Evolutionary conservation across 2,329 filamentous ascomycete species (phyloP), one percentile per base, ranked within the genome.

Genomic region (Colletotrichum sp.): DNA sequence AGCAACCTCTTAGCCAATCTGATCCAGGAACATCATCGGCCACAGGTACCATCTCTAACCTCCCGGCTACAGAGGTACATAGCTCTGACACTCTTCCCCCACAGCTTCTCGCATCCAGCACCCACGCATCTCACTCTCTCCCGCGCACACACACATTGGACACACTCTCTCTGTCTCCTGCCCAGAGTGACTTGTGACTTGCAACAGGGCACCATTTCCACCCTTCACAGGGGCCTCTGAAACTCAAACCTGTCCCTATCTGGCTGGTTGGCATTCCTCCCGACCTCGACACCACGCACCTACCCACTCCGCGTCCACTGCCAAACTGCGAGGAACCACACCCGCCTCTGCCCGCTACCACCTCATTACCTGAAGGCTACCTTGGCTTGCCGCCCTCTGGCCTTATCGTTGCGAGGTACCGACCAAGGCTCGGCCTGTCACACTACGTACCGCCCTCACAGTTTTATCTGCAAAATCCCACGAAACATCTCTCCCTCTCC

Each of bases 241-340:
- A 75, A 73, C 73, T 60, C 64, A 69, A 73, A 75, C 64, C 70
- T 73, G 70, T 75, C 73, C 73, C 70, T 75, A 75, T 69, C 73
- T 73, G 73, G 73, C 70, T 55, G 64, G 70, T 55, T 65, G 34
- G 56, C 73, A 73, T 73, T 71, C 68, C 68, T 48, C 55, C n/a
- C 55, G 32, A 66, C 56, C 55, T 48, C 55, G 30, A 65, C 43
- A 66, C 56, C 55, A 60, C 56, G 28, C 67, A 64, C 56, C 62
- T 56, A 52, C 69, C 72, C 39, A 70, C 58, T 62, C n/a, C 52
- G 70, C 43, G 58, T 61, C 30, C 58, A 61, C 58, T 30, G 58
- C 27, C 30, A n/a, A 52, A 52, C 30, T 60, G 56, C 56, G 56
- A 60, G 56, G 66, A 73, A 64, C 61, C 61, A 64, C 61, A 64